Evolutionary conservation across 208 protist species (phyloP), one percentile per base, ranked within the genome.

Genomic region (Trypanosoma avium): DNA sequence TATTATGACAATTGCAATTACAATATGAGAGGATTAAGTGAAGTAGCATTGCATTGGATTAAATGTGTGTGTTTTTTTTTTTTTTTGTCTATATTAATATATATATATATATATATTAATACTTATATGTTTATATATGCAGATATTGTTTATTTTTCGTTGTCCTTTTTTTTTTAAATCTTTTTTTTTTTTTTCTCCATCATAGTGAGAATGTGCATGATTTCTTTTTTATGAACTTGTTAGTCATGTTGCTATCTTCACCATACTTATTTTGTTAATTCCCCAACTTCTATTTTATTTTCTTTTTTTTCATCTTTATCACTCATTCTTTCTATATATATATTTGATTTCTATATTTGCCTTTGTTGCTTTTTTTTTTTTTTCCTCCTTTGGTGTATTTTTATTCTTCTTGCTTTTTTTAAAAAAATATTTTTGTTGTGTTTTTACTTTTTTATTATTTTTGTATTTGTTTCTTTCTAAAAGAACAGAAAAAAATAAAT

Each of bases 101-200:
- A 49, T 21, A 49, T 22, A 49, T 19, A 49, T 22, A 49, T 22
- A 49, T 21, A 21, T 49, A 49, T 21, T n/a, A n/a, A n/a, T n/a
- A n/a, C n/a, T n/a, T n/a, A n/a, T n/a, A n/a, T n/a, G n/a, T n/a
- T n/a, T n/a, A 49, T 49, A 49, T 49, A 49, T 49, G 22, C 22
- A 49, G 10, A 21, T 49, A 49, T 49, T 22, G 7, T 22, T 49
- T 21, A 24, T 9, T 49, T 9, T 49, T 49, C n/a, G 45, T 49
- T 30, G 15, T 30, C 22, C 9, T 4, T 15, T 52, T 38, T 36
- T 22, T 52, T 62, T 52, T 52, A n/a, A n/a, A n/a, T n/a, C n/a
- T n/a, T n/a, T n/a, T 62, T 62, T 27, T 53, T 64, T 55, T 47
- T 43, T 47, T n/a, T 48, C 2, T 48, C 3, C 4, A 22, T 30